phyloP scores from a whole-genome alignment of 2,329 filamentous ascomycete species.

The Whalleya microplaca region DNA sequence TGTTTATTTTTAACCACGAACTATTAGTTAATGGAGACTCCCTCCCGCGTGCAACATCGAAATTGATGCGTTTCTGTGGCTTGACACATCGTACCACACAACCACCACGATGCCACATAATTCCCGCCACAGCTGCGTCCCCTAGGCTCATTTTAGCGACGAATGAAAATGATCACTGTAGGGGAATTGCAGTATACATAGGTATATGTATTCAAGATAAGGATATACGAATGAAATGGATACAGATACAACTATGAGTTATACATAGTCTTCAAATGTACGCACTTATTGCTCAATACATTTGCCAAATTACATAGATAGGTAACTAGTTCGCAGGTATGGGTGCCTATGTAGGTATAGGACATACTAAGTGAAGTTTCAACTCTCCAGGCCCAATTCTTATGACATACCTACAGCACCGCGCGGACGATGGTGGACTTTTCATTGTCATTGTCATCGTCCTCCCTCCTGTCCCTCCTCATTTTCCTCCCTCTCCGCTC shows the following conservation, averaged over 20 bases:
- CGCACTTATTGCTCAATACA: too few relatives aligned
- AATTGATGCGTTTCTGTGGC: constrained; percentile 21
- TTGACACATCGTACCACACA: constrained; percentile 6
- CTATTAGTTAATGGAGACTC: constrained; percentile 25
- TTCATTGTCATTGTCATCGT: too few relatives aligned
- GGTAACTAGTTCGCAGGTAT: too few relatives aligned
- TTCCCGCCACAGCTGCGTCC: constrained; percentile 10
- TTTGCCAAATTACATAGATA: too few relatives aligned
- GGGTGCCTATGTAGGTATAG: too few relatives aligned
- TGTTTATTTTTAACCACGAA: constrained; percentile 26
- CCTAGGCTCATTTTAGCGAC: neutral
- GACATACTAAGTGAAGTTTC: too few relatives aligned
- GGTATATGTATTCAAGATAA: neutral
- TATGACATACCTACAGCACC: neutral
- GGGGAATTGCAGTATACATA: neutral
- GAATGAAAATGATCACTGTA: neutral
- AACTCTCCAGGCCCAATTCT: too few relatives aligned
- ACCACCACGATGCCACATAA: constrained; percentile 3
- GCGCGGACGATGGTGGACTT: neutral
- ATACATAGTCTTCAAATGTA: too few relatives aligned
- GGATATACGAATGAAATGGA: neutral
- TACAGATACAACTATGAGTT: too few relatives aligned
- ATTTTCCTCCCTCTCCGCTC: constrained; percentile 23
- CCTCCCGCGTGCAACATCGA: constrained; percentile 23
- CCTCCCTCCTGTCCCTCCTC: constrained; percentile 1